A percentile compares a stretch with the other conserved stretches of the same genome.
Conservation (phyloP, 345 rosid species). For the Eucalyptus curtisii region DNA sequence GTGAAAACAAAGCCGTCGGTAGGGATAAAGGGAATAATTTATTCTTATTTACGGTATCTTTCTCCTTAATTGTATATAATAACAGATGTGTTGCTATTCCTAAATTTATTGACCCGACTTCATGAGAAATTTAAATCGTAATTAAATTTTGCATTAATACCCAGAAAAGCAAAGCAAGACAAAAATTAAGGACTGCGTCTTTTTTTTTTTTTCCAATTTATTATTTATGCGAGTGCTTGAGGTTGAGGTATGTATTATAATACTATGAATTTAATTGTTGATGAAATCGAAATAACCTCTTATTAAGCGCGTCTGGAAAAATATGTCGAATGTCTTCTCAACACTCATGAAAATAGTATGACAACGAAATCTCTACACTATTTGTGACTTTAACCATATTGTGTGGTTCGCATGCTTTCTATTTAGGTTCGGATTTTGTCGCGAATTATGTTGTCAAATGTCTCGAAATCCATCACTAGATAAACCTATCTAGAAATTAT, state of each 20-base stretch:
- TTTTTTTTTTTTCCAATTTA: background rate
- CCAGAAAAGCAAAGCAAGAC: background rate
- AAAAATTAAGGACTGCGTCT: background rate
- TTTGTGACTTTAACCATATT: background rate
- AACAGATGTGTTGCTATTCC: background rate
- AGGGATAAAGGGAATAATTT: background rate
- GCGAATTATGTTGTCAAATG: background rate
- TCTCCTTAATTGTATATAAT: background rate
- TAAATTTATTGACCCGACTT: background rate
- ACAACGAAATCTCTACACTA: background rate
- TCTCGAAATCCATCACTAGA: background rate
- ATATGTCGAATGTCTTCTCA: background rate
- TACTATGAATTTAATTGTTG: background rate
- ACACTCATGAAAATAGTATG: background rate
- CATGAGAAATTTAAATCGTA: background rate
- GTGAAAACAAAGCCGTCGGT: background rate
- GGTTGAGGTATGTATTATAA: background rate
- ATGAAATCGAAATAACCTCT: background rate
- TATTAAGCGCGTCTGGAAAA: background rate
- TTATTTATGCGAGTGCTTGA: background rate
- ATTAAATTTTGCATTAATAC: background rate
- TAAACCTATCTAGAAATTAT: background rate
- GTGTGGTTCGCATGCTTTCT: background rate
- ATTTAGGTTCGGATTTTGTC: background rate
- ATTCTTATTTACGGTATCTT: background rate